Evolutionary conservation across 1,284 basidiomycete species (phyloP), one percentile per base, ranked within the genome.

Genomic region (Heterobasidion parviporum): DNA sequence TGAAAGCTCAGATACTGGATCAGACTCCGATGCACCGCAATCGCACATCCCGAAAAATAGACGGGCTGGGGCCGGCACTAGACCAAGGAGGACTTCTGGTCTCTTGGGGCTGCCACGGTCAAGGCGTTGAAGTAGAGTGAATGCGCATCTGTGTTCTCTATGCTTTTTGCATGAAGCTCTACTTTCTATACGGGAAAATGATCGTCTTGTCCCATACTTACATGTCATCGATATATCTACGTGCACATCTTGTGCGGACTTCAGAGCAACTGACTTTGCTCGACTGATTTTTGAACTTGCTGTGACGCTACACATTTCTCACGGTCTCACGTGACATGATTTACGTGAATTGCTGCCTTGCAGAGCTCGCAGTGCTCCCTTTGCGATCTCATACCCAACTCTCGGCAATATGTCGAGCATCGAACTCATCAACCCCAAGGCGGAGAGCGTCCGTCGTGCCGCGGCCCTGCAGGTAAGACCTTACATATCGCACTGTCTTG

Each of bases 381-480:
- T 10, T 41, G 10, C 38, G 12, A 41, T 41, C 38, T 41, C 38
- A 10, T n/a, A 41, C 38, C 12, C 38, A 41, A 12, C 3, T n/a
- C 38, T 41, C 38, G 38, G n/a, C 38, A 41, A 41, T n/a, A 41
- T 41, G 38, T 41, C 38, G 38, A 41, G 38, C 6, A 91, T 95
- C 70, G 92, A 95, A 75, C 87, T 94, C 65, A 92, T 96, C 70
- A 96, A 96, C 69, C 93, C 93, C 46, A 92, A 94, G 71, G 95
- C 95, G 47, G 96, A 99, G 81, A 94, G 91, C 68, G 88, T 99
- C 52, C 80, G 94, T 63, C 80, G 96, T 63, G 86, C 92, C 45
- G 93, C 94, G 62, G 95, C 95, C 48, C 80, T 98, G 53, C 94
- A 96, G 85, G 94, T 94, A 72, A 75, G 79, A 20, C 5, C 16